phyloP scores from a whole-genome alignment of 805 yeast genomes.

The Candida taoyuanica region DNA sequence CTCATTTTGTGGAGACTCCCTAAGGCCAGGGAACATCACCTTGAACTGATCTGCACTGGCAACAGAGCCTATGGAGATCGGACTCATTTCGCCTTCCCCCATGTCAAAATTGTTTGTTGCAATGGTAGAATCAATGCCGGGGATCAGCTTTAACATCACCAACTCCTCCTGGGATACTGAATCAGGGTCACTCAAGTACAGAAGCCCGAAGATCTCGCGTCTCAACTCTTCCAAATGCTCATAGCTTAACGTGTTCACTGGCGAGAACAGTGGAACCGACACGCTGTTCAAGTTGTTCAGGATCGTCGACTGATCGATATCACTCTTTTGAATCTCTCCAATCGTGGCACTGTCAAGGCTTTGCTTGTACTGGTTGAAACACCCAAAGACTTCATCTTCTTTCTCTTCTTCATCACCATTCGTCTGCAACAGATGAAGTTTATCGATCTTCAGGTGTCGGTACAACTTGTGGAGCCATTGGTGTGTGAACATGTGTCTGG shows the following conservation, averaged over 20 bases:
- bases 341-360: background rate
- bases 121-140: background rate
- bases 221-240: constrained; percentile 6
- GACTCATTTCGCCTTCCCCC: too few species aligned
- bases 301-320: background rate
- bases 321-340: background rate
- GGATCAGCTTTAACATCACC: background rate
- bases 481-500: too few species aligned
- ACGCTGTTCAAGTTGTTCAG: background rate
- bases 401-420: background rate
- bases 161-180: background rate
- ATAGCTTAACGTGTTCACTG: constrained; percentile 6
- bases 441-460: background rate
- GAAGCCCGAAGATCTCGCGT: constrained; percentile 2
- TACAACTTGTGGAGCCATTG: too few species aligned
- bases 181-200: background rate
- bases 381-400: background rate
- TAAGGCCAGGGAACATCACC: too few species aligned
- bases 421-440: background rate
- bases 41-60: background rate
- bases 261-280: background rate
- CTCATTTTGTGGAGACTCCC: too few species aligned
- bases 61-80: too few species aligned
- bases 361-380: background rate
- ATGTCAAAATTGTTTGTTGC: too few species aligned